Conservation (phyloP, 495 filamentous ascomycete genomes). For the Rostrohypoxylon terebratum region DNA sequence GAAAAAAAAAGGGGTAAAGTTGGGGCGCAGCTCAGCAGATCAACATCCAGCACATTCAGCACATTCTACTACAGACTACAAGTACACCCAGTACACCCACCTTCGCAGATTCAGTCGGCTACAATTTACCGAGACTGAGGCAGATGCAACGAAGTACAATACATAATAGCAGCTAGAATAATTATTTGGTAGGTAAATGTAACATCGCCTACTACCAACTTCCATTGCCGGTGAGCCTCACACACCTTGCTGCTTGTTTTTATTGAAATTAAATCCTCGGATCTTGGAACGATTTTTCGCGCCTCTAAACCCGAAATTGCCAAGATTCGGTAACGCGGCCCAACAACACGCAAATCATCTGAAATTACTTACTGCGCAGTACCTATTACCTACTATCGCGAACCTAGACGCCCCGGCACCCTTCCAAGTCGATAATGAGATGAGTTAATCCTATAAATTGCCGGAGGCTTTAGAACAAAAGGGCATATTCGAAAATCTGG, state of each 20-base stretch:
- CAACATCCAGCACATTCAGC: not conserved
- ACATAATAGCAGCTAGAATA: too few species aligned
- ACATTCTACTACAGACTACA: too few species aligned
- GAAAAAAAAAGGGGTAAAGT: conserved; percentile 10
- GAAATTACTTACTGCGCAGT: not conserved
- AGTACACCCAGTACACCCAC: too few species aligned
- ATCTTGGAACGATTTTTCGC: not conserved
- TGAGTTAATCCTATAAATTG: not conserved
- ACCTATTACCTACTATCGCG: not conserved
- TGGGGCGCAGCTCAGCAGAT: not conserved
- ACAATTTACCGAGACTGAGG: not conserved
- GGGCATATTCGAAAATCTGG: not conserved
- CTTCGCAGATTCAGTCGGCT: conserved; percentile 1
- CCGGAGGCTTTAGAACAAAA: not conserved
- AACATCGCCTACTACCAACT: not conserved
- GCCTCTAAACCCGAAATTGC: not conserved
- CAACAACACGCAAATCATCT: not conserved
- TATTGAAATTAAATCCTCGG: not conserved
- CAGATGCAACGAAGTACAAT: too few species aligned
- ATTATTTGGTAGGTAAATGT: conserved; percentile 1
- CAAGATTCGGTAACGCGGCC: not conserved
- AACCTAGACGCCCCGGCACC: not conserved
- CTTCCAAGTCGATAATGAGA: not conserved
- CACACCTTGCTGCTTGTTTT: not conserved
- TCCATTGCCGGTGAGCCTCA: not conserved